Evolutionary conservation across 2,329 filamentous ascomycete genomes (phyloP).

Genomic region (Sporothrix protearum): DNA sequence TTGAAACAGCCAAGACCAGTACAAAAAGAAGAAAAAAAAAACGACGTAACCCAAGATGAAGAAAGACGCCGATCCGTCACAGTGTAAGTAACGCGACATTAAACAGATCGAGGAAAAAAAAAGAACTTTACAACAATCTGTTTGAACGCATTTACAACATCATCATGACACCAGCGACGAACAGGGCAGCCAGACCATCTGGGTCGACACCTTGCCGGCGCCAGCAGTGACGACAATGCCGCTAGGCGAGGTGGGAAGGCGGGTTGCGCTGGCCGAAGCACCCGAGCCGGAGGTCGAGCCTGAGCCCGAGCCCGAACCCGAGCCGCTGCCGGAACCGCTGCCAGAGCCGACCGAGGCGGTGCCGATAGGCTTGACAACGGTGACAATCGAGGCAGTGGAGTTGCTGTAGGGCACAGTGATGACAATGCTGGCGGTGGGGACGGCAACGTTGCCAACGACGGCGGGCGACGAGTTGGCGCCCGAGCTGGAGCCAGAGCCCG

Average conservation of each 20-base stretch:
- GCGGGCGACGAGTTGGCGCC: neutral
- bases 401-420: constrained; percentile 1
- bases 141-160: constrained; percentile 20
- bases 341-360: neutral
- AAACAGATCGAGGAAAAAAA: neutral
- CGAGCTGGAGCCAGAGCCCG: constrained; percentile 18
- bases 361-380: neutral
- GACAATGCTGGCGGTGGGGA: neutral
- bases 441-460: constrained; percentile 12
- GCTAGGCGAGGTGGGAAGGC: constrained; percentile 12
- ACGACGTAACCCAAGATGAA: neutral
- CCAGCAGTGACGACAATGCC: constrained; percentile 24
- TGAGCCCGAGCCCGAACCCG: neutral
- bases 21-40: neutral
- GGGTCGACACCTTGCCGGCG: constrained; percentile 23
- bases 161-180: constrained; percentile 24
- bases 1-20: constrained; percentile 8
- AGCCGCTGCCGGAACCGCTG: neutral
- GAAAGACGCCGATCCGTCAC: neutral
- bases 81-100: neutral
- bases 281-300: neutral
- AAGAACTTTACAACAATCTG: neutral
- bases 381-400: constrained; percentile 11
- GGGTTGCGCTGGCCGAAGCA: neutral
- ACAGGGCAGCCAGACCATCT: constrained; percentile 22